These are phyloP conservation scores for Ichthyophthirius multifiliis DNA, from an alignment of 169 alveolate genomes.

Conservation along the genomic window DNA sequence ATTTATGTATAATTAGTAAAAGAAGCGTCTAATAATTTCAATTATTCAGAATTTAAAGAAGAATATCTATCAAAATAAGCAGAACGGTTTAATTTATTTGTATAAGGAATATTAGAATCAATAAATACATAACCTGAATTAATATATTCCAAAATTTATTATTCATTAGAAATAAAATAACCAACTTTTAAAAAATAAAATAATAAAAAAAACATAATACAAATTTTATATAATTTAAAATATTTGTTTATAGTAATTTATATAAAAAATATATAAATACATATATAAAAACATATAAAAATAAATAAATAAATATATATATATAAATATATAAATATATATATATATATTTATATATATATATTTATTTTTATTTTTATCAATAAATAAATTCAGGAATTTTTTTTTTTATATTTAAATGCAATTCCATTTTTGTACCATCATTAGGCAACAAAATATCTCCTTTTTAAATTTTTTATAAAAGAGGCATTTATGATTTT, in stretches of 20 bases:
- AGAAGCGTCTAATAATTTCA: not conserved
- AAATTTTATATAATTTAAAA: too few relatives aligned
- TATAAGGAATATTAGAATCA: not conserved
- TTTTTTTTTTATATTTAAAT: slow-evolving; percentile 12
- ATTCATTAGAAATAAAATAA: too few relatives aligned
- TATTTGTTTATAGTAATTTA: too few relatives aligned
- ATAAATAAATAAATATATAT: too few relatives aligned
- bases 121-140: not conserved
- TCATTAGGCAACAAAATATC: slow-evolving; percentile 51
- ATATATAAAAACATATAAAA: too few relatives aligned
- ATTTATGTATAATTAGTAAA: not conserved
- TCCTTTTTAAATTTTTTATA: slow-evolving; percentile 45
- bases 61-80: not conserved
- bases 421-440: slow-evolving; percentile 26
- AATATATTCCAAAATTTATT: too few relatives aligned
- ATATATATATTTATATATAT: too few relatives aligned
- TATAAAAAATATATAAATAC: too few relatives aligned
- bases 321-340: too few relatives aligned
- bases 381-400: slow-evolving; percentile 11
- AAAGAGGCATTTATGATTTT: slow-evolving; percentile 54
- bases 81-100: not conserved
- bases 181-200: too few relatives aligned
- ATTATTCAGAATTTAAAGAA: not conserved
- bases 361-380: too few relatives aligned
- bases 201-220: too few relatives aligned